These are phyloP conservation scores for Sphagnurus paluster DNA, from an alignment of 1,284 basidiomycete genomes.

Conservation along the genomic window DNA sequence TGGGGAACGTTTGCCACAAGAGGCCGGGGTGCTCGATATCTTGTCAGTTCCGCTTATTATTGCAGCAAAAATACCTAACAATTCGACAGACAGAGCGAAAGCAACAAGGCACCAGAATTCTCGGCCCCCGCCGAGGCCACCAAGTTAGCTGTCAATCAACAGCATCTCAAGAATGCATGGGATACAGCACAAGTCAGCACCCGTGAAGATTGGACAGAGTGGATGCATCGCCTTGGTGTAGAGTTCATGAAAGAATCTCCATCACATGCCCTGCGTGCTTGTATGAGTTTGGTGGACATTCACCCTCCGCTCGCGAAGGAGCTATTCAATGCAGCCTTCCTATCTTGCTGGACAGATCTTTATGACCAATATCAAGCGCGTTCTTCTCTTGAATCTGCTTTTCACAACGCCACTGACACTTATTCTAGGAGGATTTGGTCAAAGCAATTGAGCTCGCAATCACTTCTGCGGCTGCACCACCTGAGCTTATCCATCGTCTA, in stretches of 20 bases:
- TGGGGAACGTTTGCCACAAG: constrained; percentile 88
- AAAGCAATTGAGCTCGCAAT: constrained; percentile 90
- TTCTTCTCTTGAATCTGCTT: constrained; percentile 6
- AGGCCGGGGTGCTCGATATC: constrained; percentile 58
- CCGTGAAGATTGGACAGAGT: constrained; percentile 93
- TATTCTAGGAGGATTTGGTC: constrained; percentile 84
- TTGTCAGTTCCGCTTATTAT: constrained; percentile 42
- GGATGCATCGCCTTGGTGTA: constrained; percentile 92
- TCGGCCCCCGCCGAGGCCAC: constrained; percentile 79
- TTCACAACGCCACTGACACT: constrained; percentile 1
- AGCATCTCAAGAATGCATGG: constrained; percentile 97
- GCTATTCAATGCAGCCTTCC: constrained; percentile 97
- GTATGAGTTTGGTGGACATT: constrained; percentile 90
- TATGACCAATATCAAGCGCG: constrained; percentile 94
- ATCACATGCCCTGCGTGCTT: constrained; percentile 94
- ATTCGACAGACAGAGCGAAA: constrained; percentile 51
- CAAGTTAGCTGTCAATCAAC: constrained; percentile 96
- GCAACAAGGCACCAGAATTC: constrained; percentile 63
- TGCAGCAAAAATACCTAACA: constrained; percentile 11
- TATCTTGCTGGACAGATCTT: constrained; percentile 96
- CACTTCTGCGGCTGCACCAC: constrained; percentile 76
- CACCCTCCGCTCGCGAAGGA: constrained; percentile 93
- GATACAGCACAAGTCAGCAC: constrained; percentile 83
- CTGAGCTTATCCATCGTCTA: constrained; percentile 92
- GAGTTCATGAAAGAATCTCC: constrained; percentile 99